Evolutionary conservation across 768 basidiomycete genomes (phyloP).

Genomic region (Myochromella boudieri): DNA sequence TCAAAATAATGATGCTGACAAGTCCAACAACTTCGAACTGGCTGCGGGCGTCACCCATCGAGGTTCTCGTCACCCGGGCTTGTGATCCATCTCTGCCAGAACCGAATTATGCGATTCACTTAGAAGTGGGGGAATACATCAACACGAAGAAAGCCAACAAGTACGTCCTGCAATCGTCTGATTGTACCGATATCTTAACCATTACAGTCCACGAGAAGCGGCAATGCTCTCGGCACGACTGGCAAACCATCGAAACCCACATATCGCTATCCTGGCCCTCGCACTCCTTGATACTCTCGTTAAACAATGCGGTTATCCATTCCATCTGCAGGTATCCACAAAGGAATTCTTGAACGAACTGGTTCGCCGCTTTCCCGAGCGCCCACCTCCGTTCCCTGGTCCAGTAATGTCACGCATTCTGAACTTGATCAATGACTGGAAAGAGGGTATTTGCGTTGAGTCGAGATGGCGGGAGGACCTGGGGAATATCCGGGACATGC

Average conservation of each 20-base stretch:
- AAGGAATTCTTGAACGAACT: constrained; percentile 99
- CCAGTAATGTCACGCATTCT: constrained; percentile 94
- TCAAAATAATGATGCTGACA: constrained; percentile 41
- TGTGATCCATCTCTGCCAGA: constrained; percentile 86
- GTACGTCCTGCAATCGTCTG: constrained; percentile 42
- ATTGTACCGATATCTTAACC: constrained; percentile 4
- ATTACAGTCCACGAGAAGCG: constrained; percentile 81
- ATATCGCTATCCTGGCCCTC: constrained; percentile 84
- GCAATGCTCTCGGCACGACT: constrained; percentile 81
- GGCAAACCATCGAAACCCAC: constrained; percentile 91
- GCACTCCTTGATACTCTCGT: constrained; percentile 89
- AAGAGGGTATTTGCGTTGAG: constrained; percentile 85
- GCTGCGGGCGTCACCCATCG: constrained; percentile 60
- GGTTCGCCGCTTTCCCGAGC: constrained; percentile 95
- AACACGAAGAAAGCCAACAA: constrained; percentile 96
- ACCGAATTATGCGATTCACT: constrained; percentile 88
- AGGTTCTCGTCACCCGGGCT: constrained; percentile 74
- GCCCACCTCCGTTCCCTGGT: constrained; percentile 92
- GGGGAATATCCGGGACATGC: constrained; percentile 98
- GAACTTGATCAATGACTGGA: constrained; percentile 92
- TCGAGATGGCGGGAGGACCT: constrained; percentile 96
- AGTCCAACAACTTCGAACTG: constrained; percentile 50
- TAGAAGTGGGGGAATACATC: constrained; percentile 93
- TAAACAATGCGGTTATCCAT: constrained; percentile 94
- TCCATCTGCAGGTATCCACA: constrained; percentile 94